Evolutionary conservation across 1,284 basidiomycete genomes (phyloP), one percentile per base, ranked within the genome.

Genomic region (Ganoderma lingzhi): DNA sequence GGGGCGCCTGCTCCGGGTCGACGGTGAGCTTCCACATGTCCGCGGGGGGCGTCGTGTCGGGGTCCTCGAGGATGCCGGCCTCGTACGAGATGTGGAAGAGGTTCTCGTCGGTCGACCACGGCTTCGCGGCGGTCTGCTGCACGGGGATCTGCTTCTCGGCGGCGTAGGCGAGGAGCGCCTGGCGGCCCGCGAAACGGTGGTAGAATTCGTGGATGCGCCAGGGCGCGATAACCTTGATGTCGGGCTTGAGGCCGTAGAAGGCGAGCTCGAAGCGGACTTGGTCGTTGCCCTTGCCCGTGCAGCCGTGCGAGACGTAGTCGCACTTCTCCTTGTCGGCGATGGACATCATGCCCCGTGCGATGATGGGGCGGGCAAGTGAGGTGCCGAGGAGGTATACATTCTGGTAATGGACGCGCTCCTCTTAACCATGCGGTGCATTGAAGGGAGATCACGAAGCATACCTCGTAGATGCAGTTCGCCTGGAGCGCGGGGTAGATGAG

Each of bases 1-100:
- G 83, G 19, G 97, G 96, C 4, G 97, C 96, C 67, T 92, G 83
- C 78, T 96, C 92, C 65, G 96, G 93, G 42, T 93, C 88, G 73
- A 88, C 87, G 72, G 96, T 99, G 75, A 99, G 91, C 83, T 98
- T 99, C 97, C 98, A 99, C 97, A 99, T 99, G 86, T 99, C 97
- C n/a, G 83, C 82, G 39, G 97, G 97, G 67, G 98, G 97, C 10
- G 96, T 99, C 72, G 87, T 92, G 87, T 98, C 90, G 75, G 97
- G 97, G 81, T 99, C 95, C 82, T 99, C 98, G 73, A 99, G 92
- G 81, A 99, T 99, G 68, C 97, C 97, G 41, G 97, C 97, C 83
- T 99, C 97, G 85, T 99, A 99, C 30, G 97, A 99, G 82, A 99
- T 99, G 87, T 99, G 97, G 92, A 98, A 98, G 67, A 99, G 87